phyloP scores from a whole-genome alignment of 768 basidiomycete genomes.

The Boletus insuetus region DNA sequence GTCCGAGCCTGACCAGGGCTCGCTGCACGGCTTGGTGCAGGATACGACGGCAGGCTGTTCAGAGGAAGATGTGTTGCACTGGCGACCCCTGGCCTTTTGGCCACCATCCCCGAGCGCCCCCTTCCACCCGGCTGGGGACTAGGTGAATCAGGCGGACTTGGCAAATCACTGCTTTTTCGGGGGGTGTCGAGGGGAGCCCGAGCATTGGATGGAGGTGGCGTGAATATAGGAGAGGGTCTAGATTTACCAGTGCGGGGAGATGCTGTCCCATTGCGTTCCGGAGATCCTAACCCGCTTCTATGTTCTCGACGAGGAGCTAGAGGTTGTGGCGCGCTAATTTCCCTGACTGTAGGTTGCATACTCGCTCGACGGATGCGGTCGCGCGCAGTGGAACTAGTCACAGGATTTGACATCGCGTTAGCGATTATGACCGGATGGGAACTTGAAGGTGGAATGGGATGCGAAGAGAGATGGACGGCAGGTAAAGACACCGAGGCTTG shows the following conservation, averaged over 20 bases:
- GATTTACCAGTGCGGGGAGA: constrained; percentile 30
- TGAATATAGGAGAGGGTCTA: constrained; percentile 34
- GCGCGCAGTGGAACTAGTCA: constrained; percentile 45
- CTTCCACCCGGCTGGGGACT: constrained; percentile 41
- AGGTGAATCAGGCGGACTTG: constrained; percentile 48
- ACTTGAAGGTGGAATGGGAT: constrained; percentile 52
- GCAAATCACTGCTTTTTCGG: constrained; percentile 37
- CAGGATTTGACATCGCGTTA: constrained; percentile 47
- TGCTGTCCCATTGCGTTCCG: constrained; percentile 31
- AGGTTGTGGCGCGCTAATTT: constrained; percentile 42
- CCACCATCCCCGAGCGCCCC: constrained; percentile 32
- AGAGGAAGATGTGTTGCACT: constrained; percentile 43
- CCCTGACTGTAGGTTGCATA: constrained; percentile 31
- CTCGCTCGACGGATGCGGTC: constrained; percentile 44
- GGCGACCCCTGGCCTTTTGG: constrained; percentile 36
- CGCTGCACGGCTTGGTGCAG: constrained; percentile 36
- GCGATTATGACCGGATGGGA: constrained; percentile 46
- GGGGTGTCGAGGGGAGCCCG: constrained; percentile 36
- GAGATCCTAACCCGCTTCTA: constrained; percentile 21
- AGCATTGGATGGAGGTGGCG: constrained; percentile 25
- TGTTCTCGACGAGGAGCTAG: constrained; percentile 34
- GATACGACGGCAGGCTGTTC: constrained; percentile 37
- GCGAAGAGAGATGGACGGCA: constrained; percentile 61
- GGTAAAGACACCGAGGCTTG: constrained; percentile 76
- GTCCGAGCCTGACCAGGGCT: constrained; percentile 47